These are phyloP conservation scores for Triticum dicoccoides DNA, from an alignment of 176 grass and related monocot species.

Conservation along the genomic window DNA sequence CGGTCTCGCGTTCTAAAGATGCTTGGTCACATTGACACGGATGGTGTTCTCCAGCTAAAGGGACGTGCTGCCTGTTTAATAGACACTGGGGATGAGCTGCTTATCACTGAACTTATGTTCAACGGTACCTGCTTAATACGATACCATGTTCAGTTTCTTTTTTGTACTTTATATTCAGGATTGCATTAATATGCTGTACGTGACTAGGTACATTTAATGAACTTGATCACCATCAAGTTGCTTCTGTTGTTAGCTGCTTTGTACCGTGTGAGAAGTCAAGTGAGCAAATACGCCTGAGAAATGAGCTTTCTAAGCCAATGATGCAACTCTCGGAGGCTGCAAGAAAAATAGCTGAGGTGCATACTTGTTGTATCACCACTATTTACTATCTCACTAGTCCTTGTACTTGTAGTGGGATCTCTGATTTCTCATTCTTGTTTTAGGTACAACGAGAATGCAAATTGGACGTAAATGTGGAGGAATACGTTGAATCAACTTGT, in stretches of 20 bases:
- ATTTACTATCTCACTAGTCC: background rate
- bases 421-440: slow-evolving; percentile 33
- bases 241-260: slow-evolving; percentile 89
- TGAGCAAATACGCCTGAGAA: slow-evolving; percentile 92
- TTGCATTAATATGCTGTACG: slow-evolving; percentile 17
- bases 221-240: slow-evolving; percentile 97
- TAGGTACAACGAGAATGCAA: slow-evolving; percentile 99
- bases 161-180: slow-evolving; percentile 26
- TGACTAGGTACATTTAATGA: slow-evolving; percentile 90
- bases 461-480: slow-evolving; percentile 93
- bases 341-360: slow-evolving; percentile 95
- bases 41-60: slow-evolving; percentile 95
- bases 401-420: slow-evolving; percentile 27
- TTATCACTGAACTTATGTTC: slow-evolving; percentile 99
- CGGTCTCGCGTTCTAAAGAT: slow-evolving; percentile 91
- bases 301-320: slow-evolving; percentile 88
- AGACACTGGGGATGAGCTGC: slow-evolving; percentile 94
- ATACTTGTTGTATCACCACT: slow-evolving; percentile 28
- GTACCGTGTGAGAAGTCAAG: slow-evolving; percentile 97
- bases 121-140: slow-evolving; percentile 48
- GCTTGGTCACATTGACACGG: slow-evolving; percentile 91
- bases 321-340: slow-evolving; percentile 95
- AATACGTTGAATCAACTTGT: slow-evolving; percentile 88
- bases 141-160: background rate
- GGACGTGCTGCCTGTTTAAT: slow-evolving; percentile 98